Evolutionary conservation across 257 asterid genomes (phyloP).

Genomic region (Handroanthus guayacan): DNA sequence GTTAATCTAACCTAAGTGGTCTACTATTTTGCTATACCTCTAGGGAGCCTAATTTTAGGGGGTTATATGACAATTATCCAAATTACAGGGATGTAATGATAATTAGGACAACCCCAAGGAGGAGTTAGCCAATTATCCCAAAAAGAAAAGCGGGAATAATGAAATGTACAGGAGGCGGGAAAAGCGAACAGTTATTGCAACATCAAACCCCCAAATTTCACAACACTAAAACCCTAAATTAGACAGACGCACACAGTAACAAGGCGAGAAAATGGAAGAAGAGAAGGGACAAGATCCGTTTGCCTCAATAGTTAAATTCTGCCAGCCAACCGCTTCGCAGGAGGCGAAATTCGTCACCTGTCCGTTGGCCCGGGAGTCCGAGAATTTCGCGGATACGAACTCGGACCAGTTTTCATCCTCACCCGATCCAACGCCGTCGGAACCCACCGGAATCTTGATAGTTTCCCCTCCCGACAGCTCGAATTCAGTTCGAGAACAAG

Average conservation of each 20-base stretch:
- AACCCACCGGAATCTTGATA: constrained; percentile 41
- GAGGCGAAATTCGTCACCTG: constrained; percentile 41
- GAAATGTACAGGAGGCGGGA: background rate
- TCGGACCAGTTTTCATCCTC: constrained; percentile 28
- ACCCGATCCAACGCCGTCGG: constrained; percentile 30
- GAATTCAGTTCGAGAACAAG: background rate
- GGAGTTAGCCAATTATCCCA: no score
- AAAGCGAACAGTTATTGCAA: background rate
- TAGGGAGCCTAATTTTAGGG: no score
- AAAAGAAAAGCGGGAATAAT: background rate
- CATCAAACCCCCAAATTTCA: constrained; percentile 6
- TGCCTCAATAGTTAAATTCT: constrained; percentile 6
- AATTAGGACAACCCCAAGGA: no score
- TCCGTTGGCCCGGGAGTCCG: constrained; percentile 45
- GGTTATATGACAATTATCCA: no score
- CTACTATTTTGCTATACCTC: no score
- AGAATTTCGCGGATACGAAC: constrained; percentile 24
- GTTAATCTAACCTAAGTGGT: no score
- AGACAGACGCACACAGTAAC: background rate
- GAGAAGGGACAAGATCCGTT: constrained; percentile 27
- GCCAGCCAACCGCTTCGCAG: constrained; percentile 44
- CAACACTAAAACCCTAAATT: constrained; percentile 27
- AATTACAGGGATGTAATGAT: no score
- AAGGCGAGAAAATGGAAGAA: constrained; percentile 24
- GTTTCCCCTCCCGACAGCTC: constrained; percentile 41